These are phyloP conservation scores for Nakazawaea anatomiae DNA, from an alignment of 805 yeast genomes.

Conservation along the genomic window DNA sequence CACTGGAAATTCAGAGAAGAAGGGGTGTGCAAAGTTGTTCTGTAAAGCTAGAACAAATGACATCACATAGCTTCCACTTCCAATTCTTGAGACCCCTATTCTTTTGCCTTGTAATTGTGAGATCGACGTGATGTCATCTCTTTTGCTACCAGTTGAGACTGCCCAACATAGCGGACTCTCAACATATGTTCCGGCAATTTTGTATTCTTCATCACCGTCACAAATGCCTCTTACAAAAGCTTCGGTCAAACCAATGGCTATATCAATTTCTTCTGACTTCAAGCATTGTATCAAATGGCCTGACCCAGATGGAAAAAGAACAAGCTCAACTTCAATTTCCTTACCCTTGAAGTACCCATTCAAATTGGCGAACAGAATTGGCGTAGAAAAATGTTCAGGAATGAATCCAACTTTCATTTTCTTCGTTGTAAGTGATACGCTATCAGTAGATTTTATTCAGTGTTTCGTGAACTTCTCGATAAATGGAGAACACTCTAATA, in stretches of 20 bases:
- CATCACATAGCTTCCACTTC: conserved; percentile 91
- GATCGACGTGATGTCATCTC: conserved; percentile 48
- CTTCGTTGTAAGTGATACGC: not conserved
- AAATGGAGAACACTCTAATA: not conserved
- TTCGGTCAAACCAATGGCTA: conserved; percentile 87
- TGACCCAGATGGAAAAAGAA: conserved; percentile 79
- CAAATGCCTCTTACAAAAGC: conserved; percentile 83
- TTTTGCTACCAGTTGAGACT: conserved; percentile 64
- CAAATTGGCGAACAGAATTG: conserved; percentile 63
- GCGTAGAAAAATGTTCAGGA: conserved; percentile 92
- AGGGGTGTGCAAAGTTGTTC: conserved; percentile 45
- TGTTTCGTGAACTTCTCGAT: no score
- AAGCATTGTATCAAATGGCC: conserved; percentile 80
- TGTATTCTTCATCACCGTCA: conserved; percentile 56
- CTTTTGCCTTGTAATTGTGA: conserved; percentile 52
- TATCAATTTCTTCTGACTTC: conserved; percentile 56
- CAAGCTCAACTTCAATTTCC: conserved; percentile 51
- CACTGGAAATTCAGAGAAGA: conserved; percentile 47
- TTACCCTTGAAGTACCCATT: conserved; percentile 48
- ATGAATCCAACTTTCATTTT: conserved; percentile 65
- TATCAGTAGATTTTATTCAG: no score
- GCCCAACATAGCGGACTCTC: conserved; percentile 89
- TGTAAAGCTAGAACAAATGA: conserved; percentile 74
- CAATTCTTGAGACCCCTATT: conserved; percentile 82
- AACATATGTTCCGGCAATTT: conserved; percentile 77